Conservation (phyloP, 179 eudicot genomes). For the Silene noctiflora region DNA sequence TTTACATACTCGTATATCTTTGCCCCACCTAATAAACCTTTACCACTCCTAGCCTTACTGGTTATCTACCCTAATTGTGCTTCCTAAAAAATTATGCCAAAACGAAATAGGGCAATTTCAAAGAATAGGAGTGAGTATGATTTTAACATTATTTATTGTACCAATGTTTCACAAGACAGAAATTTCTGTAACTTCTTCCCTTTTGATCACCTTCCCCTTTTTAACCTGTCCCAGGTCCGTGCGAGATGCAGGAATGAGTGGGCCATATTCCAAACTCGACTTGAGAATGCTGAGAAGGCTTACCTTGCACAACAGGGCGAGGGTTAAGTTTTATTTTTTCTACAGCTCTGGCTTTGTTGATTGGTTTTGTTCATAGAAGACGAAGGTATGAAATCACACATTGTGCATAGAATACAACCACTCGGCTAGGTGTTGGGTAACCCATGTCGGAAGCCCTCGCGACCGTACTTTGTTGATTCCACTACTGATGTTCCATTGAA, state of each 20-base stretch:
- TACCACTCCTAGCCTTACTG: too few relatives aligned
- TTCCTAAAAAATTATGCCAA: too few relatives aligned
- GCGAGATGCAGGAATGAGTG: constrained; percentile 89
- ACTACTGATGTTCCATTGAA: constrained; percentile 11
- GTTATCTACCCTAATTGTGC: too few relatives aligned
- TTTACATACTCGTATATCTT: too few relatives aligned
- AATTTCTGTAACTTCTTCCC: constrained; percentile 2
- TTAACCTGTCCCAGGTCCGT: constrained; percentile 54
- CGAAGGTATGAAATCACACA: constrained; percentile 7
- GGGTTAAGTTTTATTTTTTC: constrained; percentile 9
- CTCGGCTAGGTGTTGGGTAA: constrained; percentile 17
- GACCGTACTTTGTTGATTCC: not conserved
- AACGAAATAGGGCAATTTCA: too few relatives aligned
- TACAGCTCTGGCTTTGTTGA: constrained; percentile 8
- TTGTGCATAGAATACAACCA: constrained; percentile 27
- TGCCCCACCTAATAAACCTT: too few relatives aligned
- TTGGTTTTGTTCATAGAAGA: constrained; percentile 12
- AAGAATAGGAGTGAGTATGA: too few relatives aligned
- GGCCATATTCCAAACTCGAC: constrained; percentile 76
- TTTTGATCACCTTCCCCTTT: not conserved
- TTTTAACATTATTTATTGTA: not conserved
- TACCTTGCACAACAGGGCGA: constrained; percentile 49
- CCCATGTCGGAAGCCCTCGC: constrained; percentile 4
- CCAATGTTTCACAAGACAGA: not conserved
- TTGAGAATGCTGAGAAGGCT: constrained; percentile 67